Conservation (phyloP, 345 rosid species). For the Conringia planisiliqua region DNA sequence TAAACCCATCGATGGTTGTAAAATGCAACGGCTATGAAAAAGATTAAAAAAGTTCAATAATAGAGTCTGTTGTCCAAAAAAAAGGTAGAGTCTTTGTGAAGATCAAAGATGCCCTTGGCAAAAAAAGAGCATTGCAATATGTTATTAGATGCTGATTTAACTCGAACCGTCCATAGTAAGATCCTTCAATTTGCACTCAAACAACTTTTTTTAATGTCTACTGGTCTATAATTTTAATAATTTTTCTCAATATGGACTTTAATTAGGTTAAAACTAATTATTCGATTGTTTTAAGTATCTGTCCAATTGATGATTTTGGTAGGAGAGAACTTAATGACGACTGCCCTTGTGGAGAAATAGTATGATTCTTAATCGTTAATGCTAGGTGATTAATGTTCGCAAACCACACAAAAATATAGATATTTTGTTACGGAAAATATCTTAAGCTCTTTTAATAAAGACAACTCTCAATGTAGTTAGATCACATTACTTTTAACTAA, state of each 20-base stretch:
- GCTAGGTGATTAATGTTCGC: conserved; percentile 6
- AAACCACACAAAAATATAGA: not conserved
- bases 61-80: not conserved
- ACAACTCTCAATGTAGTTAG: not conserved
- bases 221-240: conserved; percentile 13
- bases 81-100: conserved; percentile 36
- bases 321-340: conserved; percentile 23
- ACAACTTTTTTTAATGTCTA: not conserved
- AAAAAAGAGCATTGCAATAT: conserved; percentile 28
- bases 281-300: conserved; percentile 13
- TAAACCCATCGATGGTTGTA: conserved; percentile 28
- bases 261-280: not conserved
- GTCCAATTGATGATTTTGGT: conserved; percentile 12
- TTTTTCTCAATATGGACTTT: not conserved
- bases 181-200: conserved; percentile 26
- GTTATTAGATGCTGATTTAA: conserved; percentile 30
- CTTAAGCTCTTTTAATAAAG: not conserved
- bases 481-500: not conserved
- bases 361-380: conserved; percentile 23
- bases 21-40: conserved; percentile 11
- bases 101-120: conserved; percentile 34
- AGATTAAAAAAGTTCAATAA: not conserved
- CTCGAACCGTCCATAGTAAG: conserved; percentile 36
- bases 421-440: not conserved
- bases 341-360: not conserved